A percentile compares a stretch with the other conserved stretches of the same genome.
phyloP scores from a whole-genome alignment of 1,284 basidiomycete species.

The Trichosporon ovoides region DNA sequence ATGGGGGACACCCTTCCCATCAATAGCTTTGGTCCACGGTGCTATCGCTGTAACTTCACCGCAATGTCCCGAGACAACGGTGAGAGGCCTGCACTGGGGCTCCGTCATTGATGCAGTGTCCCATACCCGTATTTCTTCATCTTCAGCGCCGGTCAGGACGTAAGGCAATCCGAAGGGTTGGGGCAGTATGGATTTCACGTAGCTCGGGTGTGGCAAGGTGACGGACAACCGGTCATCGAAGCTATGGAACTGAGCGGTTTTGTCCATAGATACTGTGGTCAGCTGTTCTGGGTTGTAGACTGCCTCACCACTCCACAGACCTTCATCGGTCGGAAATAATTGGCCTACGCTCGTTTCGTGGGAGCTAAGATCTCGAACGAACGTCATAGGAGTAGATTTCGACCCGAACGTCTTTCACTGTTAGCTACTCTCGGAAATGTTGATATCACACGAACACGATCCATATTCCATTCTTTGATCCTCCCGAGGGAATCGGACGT shows the following conservation, averaged over 20 bases:
- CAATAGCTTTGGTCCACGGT: conserved; percentile 60
- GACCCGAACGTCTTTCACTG: neutral
- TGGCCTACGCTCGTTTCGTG: conserved; percentile 56
- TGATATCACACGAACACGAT: conserved; percentile 11
- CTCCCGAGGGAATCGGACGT: conserved; percentile 82
- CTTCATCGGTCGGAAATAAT: conserved; percentile 59
- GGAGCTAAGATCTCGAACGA: conserved; percentile 28
- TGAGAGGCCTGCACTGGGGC: conserved; percentile 47
- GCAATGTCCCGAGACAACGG: conserved; percentile 72
- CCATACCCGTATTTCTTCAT: conserved; percentile 66
- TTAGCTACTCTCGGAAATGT: neutral
- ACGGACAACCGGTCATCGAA: conserved; percentile 38
- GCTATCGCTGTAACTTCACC: conserved; percentile 72
- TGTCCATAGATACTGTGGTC: conserved; percentile 71
- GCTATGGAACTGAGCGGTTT: conserved; percentile 61
- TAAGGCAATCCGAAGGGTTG: conserved; percentile 57
- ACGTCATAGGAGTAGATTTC: conserved; percentile 11
- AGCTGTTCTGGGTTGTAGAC: no score
- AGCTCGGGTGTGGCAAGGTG: conserved; percentile 57
- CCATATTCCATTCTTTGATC: conserved; percentile 54
- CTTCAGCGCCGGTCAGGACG: conserved; percentile 62
- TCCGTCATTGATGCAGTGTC: conserved; percentile 49
- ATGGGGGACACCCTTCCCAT: conserved; percentile 54
- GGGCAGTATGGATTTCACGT: conserved; percentile 67
- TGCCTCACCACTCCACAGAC: conserved; percentile 77